phyloP scores from a whole-genome alignment of 768 basidiomycete genomes.

The Boletus rubropictus region DNA sequence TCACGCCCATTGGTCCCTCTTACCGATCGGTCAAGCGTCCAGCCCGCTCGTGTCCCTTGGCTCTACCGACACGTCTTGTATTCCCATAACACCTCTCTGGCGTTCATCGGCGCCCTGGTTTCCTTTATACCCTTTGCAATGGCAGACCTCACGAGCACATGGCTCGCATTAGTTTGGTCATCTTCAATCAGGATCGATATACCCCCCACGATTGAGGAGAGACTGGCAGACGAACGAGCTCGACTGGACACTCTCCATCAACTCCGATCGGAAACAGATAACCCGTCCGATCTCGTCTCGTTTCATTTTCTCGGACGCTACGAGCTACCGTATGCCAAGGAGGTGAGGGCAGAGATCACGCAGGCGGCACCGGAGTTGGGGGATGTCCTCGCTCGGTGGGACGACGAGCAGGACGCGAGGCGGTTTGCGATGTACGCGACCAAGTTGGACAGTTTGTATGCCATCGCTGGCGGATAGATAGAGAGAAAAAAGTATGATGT shows the following conservation, averaged over 20 bases:
- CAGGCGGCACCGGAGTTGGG: constrained; percentile 13
- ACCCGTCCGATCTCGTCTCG: constrained; percentile 23
- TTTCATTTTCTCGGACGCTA: constrained; percentile 21
- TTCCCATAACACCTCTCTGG: constrained; percentile 41
- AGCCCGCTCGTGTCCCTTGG: constrained; percentile 37
- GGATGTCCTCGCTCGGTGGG: constrained; percentile 20
- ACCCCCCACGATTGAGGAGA: constrained; percentile 30
- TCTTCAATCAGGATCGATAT: constrained; percentile 22
- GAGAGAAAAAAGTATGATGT: neutral
- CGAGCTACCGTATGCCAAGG: constrained; percentile 23
- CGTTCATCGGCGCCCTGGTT: constrained; percentile 40
- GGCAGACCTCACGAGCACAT: constrained; percentile 45
- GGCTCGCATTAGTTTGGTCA: constrained; percentile 41
- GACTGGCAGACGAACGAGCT: constrained; percentile 35
- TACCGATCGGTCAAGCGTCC: constrained; percentile 19
- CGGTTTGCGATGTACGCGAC: constrained; percentile 24
- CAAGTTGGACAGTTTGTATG: constrained; percentile 27
- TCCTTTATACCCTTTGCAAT: constrained; percentile 45
- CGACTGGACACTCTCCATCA: constrained; percentile 27
- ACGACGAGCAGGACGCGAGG: constrained; percentile 24
- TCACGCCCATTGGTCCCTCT: constrained; percentile 22
- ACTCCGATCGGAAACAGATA: constrained; percentile 17
- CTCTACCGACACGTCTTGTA: constrained; percentile 44
- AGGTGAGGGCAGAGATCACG: constrained; percentile 11
- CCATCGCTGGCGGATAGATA: constrained; percentile 1